Percentiles rank a stretch among this genome's conserved stretches.
Evolutionary conservation across 1,284 basidiomycete genomes (phyloP).

Genomic region (Lignosus rhinocerotis): DNA sequence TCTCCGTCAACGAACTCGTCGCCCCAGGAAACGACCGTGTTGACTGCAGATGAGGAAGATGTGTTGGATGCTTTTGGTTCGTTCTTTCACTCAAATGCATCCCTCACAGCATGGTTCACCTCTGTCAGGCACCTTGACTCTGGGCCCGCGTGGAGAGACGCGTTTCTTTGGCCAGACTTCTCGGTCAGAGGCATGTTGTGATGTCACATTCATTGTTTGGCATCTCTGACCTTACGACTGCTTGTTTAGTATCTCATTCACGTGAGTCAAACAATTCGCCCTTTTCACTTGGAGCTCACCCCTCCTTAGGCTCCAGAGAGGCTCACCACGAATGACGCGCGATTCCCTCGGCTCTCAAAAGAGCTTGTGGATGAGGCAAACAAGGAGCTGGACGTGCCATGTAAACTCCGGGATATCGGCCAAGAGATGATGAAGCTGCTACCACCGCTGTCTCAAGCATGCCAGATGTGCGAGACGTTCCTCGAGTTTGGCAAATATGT

Average conservation of each 20-base stretch:
- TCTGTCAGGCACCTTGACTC: constrained; percentile 56
- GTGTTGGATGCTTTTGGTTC: constrained; percentile 60
- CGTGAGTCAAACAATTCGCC: constrained; percentile 33
- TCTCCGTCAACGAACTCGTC: background rate
- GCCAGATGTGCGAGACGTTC: constrained; percentile 55
- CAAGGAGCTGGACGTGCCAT: constrained; percentile 34
- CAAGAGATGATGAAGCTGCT: constrained; percentile 43
- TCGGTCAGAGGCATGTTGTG: constrained; percentile 53
- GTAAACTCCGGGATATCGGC: constrained; percentile 35
- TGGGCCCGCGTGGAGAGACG: constrained; percentile 54
- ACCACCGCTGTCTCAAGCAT: constrained; percentile 54
- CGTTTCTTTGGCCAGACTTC: constrained; percentile 64
- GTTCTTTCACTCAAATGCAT: background rate
- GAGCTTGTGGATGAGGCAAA: constrained; percentile 29
- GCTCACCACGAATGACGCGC: background rate
- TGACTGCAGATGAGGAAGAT: constrained; percentile 42
- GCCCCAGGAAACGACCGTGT: constrained; percentile 8
- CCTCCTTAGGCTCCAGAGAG: constrained; percentile 23
- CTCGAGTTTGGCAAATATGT: constrained; percentile 52
- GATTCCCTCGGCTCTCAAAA: constrained; percentile 26
- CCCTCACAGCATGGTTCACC: background rate
- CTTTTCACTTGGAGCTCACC: background rate
- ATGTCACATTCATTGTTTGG: background rate
- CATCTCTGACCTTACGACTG: background rate
- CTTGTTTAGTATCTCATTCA: constrained; percentile 50